Evolutionary conservation across 2,329 filamentous ascomycete genomes (phyloP).

Genomic region (Paracamarosporium sp.): DNA sequence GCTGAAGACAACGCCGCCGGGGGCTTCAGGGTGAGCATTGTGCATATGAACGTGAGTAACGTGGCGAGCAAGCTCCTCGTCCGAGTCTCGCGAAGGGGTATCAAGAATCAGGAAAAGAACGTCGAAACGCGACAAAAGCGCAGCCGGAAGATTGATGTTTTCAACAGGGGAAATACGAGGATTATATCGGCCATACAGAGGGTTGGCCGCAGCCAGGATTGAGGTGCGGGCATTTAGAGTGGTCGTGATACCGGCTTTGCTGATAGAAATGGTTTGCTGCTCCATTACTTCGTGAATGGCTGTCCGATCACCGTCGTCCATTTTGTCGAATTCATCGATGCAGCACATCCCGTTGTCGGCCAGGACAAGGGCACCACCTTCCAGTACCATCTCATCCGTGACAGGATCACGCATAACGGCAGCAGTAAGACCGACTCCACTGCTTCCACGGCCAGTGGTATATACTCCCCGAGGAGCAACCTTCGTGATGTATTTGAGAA

Average conservation of each 20-base stretch:
- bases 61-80: conserved; percentile 93
- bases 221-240: conserved; percentile 95
- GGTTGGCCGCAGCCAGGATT: conserved; percentile 95
- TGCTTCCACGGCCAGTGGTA: conserved; percentile 81
- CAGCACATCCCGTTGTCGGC: conserved; percentile 86
- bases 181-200: conserved; percentile 97
- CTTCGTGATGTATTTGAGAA: conserved; percentile 98
- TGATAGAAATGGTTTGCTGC: conserved; percentile 85
- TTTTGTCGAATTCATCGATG: conserved; percentile 89
- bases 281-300: conserved; percentile 91
- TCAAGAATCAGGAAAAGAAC: conserved; percentile 96
- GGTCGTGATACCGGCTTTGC: conserved; percentile 93
- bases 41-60: conserved; percentile 98
- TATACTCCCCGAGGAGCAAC: conserved; percentile 92
- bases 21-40: conserved; percentile 81
- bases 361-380: conserved; percentile 79
- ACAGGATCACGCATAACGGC: conserved; percentile 85
- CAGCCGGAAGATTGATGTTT: conserved; percentile 99
- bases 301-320: conserved; percentile 83
- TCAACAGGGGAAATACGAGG: conserved; percentile 96
- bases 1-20: conserved; percentile 77
- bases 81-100: conserved; percentile 85
- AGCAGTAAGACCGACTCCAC: conserved; percentile 81
- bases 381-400: conserved; percentile 83
- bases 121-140: conserved; percentile 95